phyloP scores from a whole-genome alignment of 805 yeast genomes.

The Suhomyces pyralidae region DNA sequence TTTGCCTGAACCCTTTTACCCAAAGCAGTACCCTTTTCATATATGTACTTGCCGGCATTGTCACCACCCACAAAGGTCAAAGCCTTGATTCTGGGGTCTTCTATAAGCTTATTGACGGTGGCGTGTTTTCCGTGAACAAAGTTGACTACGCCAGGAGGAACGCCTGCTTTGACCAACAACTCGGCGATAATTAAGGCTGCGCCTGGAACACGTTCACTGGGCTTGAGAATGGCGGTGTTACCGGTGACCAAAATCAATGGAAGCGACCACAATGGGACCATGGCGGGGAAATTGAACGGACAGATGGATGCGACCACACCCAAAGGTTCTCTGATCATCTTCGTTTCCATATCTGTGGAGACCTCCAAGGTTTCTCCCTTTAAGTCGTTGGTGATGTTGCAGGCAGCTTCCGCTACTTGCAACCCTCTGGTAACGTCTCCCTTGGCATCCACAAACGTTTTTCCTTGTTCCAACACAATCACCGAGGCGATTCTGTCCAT shows the following conservation, averaged over 20 bases:
- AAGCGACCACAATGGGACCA: conserved; percentile 71
- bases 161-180: conserved; percentile 69
- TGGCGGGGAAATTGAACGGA: conserved; percentile 83
- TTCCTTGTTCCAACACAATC: conserved; percentile 55
- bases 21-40: conserved; percentile 59
- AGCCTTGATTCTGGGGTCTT: conserved; percentile 73
- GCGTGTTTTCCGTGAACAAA: conserved; percentile 71
- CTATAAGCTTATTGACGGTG: conserved; percentile 66
- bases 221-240: conserved; percentile 62
- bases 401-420: conserved; percentile 76
- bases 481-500: conserved; percentile 66
- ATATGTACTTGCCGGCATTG: conserved; percentile 72
- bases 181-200: conserved; percentile 74
- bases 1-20: conserved; percentile 78
- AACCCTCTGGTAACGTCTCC: conserved; percentile 74
- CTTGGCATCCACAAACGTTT: conserved; percentile 69
- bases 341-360: conserved; percentile 71
- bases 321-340: conserved; percentile 69
- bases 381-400: conserved; percentile 61
- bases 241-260: conserved; percentile 68
- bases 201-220: conserved; percentile 76
- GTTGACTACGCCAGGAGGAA: conserved; percentile 70
- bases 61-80: conserved; percentile 79
- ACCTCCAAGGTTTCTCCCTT: conserved; percentile 66
- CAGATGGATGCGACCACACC: conserved; percentile 77